Evolutionary conservation across 2,329 filamentous ascomycete genomes (phyloP), one percentile per base, ranked within the genome.

Genomic region (Sporothrix humicola): DNA sequence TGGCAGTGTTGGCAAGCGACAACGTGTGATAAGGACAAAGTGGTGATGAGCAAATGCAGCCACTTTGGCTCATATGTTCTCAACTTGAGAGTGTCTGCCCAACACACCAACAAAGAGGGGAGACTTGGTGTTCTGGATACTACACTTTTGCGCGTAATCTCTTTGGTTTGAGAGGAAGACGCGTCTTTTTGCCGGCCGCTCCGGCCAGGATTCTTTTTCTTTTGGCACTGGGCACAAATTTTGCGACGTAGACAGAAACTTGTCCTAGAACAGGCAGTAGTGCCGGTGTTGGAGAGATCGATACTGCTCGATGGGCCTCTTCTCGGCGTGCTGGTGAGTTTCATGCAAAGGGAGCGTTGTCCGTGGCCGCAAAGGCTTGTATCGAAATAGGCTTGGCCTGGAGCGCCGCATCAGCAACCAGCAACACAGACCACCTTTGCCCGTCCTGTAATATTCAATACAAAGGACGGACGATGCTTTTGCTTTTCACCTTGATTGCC

Each of bases 371-470:
- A 15, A n/a, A 13, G 46, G 63, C 63, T 48, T 52, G 46, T 13
- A 17, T 52, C 17, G 17, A 52, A 31, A 26, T 37, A 20, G 13
- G 23, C 65, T 37, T 68, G 46, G 46, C 1, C 65, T n/a, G 65
- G 46, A 20, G 23, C 20, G 20, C 23, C 65, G 46, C 46, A 52
- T 37, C 31, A 37, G 31, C 31, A 26, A 26, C 23, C 63, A 31
- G 23, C 63, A 31, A 50, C 44, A 31, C 20, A 48, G 63, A 66
- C 20, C 63, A 31, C 23, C 44, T 26, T 31, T 52, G 46, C 46
- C 61, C 20, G 20, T 68, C 46, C 65, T 68, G 46, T 52, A 37
- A 52, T 68, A 68, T 68, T 68, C 44, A 52, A 17, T 23, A 23
- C 46, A 68, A 68, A 37, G 3, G n/a, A 48, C 42, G 61, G 42